phyloP scores from a whole-genome alignment of 352 stramenopile genomes.

The Blastocystis hominis region DNA sequence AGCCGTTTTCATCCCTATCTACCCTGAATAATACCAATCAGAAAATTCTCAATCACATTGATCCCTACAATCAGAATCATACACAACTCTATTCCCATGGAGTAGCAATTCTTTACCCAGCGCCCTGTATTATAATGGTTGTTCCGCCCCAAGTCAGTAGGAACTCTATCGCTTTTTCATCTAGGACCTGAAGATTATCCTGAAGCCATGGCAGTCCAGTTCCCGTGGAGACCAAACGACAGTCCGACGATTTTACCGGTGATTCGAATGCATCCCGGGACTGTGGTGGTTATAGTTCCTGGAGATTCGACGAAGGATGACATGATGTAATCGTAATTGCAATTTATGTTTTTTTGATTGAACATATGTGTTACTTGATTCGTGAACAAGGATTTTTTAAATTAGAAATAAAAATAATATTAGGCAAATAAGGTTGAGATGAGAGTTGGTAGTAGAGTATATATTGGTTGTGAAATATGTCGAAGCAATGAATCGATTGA shows the following conservation, averaged over 20 bases:
- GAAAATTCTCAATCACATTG: not conserved
- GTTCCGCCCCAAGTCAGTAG: slow-evolving; percentile 16
- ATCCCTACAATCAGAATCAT: not conserved
- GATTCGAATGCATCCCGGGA: slow-evolving; percentile 54
- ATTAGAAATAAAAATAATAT: no score
- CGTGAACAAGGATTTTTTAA: no score
- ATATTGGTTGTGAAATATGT: no score
- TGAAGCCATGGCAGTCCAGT: slow-evolving; percentile 49
- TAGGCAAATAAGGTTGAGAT: no score
- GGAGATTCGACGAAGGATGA: not conserved
- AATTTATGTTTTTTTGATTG: no score
- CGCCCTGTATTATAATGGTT: slow-evolving; percentile 56
- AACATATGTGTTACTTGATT: no score
- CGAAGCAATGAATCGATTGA: no score
- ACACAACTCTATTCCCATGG: not conserved
- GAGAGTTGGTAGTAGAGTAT: no score
- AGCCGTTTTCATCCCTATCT: not conserved
- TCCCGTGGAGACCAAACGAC: slow-evolving; percentile 52
- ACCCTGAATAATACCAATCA: not conserved
- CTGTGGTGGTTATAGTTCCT: slow-evolving; percentile 51
- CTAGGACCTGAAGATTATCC: slow-evolving; percentile 46
- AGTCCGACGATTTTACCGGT: slow-evolving; percentile 48
- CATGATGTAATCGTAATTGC: no score
- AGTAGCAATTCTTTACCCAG: slow-evolving; percentile 51
- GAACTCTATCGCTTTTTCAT: not conserved